These are phyloP conservation scores for Ophiostoma piceae DNA, from an alignment of 2,329 filamentous ascomycete species.

Conservation along the genomic window DNA sequence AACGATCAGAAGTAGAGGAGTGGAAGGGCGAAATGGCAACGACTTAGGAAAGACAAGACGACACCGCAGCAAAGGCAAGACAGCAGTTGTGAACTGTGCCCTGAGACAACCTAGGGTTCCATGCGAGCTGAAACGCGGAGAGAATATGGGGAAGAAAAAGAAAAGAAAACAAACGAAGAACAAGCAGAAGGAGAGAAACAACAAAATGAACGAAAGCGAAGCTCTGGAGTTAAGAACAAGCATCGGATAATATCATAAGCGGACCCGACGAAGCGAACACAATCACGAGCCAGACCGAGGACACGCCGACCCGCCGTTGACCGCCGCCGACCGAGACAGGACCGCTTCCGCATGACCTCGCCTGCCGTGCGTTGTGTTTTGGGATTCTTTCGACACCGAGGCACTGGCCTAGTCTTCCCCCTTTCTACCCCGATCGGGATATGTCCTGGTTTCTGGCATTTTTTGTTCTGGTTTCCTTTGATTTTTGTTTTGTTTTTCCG, in stretches of 20 bases:
- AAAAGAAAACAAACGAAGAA: neutral
- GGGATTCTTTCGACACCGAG: slow-evolving; percentile 12
- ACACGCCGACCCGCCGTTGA: slow-evolving; percentile 16
- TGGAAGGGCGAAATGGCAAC: neutral
- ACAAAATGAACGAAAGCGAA: neutral
- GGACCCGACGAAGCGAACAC: slow-evolving; percentile 6
- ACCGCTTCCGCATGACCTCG: neutral
- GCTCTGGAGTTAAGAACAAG: neutral
- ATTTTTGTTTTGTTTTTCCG: neutral
- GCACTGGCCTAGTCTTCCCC: neutral
- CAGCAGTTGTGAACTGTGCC: neutral
- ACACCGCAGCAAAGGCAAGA: too few relatives aligned
- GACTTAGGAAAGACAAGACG: too few relatives aligned
- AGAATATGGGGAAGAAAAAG: neutral
- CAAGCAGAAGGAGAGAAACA: neutral
- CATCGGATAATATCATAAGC: neutral
- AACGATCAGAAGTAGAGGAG: neutral
- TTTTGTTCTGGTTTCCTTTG: neutral
- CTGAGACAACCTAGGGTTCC: neutral
- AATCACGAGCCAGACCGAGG: slow-evolving; percentile 13
- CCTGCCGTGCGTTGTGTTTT: slow-evolving; percentile 16
- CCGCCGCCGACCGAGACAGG: slow-evolving; percentile 2
- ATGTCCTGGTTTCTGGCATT: neutral
- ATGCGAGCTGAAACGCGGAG: neutral
- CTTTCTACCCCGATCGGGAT: neutral